Evolutionary conservation across 2,329 filamentous ascomycete genomes (phyloP).

Genomic region (Trichoderma cornu-damae): DNA sequence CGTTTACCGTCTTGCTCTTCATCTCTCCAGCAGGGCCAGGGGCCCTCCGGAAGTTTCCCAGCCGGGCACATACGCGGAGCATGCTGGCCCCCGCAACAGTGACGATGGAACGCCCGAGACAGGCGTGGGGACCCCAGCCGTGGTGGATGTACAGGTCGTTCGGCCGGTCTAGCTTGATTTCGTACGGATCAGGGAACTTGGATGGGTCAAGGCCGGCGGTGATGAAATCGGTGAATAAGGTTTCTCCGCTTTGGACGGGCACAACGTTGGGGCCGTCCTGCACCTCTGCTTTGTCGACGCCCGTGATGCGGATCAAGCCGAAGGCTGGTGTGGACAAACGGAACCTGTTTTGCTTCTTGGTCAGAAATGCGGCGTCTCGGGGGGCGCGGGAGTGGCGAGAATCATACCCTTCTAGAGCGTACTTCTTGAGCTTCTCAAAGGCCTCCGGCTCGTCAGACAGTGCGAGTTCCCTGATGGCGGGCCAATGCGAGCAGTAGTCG

Average conservation of each 20-base stretch:
- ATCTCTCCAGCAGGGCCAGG: slow-evolving; percentile 19
- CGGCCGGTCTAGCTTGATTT: slow-evolving; percentile 47
- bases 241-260: slow-evolving; percentile 39
- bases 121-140: slow-evolving; percentile 47
- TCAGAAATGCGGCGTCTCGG: neutral
- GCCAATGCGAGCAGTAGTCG: slow-evolving; percentile 41
- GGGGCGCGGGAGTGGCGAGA: neutral
- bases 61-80: slow-evolving; percentile 15
- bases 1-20: slow-evolving; percentile 16
- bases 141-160: slow-evolving; percentile 48
- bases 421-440: slow-evolving; percentile 43
- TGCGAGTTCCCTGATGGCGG: slow-evolving; percentile 44
- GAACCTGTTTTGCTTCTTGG: slow-evolving; percentile 29
- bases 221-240: slow-evolving; percentile 48
- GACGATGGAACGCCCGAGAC: slow-evolving; percentile 16
- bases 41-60: slow-evolving; percentile 12
- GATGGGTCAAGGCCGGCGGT: slow-evolving; percentile 43
- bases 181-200: slow-evolving; percentile 46
- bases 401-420: slow-evolving; percentile 40
- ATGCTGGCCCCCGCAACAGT: slow-evolving; percentile 16
- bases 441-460: slow-evolving; percentile 39
- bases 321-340: slow-evolving; percentile 45
- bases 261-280: slow-evolving; percentile 31
- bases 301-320: slow-evolving; percentile 42
- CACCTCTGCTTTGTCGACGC: slow-evolving; percentile 31